Percentiles rank a stretch among this genome's conserved stretches.
These are phyloP conservation scores for Tubosaeta sp. DNA, from an alignment of 768 basidiomycete species.

Conservation along the genomic window DNA sequence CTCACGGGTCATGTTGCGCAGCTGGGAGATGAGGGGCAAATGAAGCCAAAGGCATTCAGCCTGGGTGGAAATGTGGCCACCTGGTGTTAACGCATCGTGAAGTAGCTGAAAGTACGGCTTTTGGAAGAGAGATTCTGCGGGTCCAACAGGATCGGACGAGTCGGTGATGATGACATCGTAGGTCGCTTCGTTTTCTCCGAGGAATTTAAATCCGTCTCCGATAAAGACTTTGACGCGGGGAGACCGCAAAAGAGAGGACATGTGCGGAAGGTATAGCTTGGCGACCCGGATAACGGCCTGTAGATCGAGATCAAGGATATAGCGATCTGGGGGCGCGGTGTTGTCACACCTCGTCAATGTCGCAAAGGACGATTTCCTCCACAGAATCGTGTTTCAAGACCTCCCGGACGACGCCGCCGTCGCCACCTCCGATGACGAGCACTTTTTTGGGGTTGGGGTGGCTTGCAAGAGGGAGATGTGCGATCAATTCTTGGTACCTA, in stretches of 20 bases:
- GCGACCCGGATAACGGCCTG: slow-evolving; percentile 94
- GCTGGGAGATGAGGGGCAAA: slow-evolving; percentile 75
- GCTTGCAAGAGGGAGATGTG: slow-evolving; percentile 91
- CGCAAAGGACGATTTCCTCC: slow-evolving; percentile 89
- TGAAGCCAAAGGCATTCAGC: slow-evolving; percentile 96
- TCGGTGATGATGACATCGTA: slow-evolving; percentile 99
- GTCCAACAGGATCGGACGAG: slow-evolving; percentile 96
- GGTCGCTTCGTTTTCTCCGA: slow-evolving; percentile 76
- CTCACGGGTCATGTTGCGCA: slow-evolving; percentile 61
- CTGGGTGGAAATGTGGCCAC: slow-evolving; percentile 93
- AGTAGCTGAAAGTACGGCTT: slow-evolving; percentile 96
- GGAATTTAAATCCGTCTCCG: slow-evolving; percentile 97
- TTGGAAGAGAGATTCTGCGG: slow-evolving; percentile 91
- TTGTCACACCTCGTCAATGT: slow-evolving; percentile 83
- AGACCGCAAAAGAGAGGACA: slow-evolving; percentile 78
- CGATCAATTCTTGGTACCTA: slow-evolving; percentile 99
- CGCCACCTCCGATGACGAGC: slow-evolving; percentile 96
- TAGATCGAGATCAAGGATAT: neutral
- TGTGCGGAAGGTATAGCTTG: slow-evolving; percentile 89
- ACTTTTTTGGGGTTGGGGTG: slow-evolving; percentile 97
- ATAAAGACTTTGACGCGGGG: slow-evolving; percentile 81
- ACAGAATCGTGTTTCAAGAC: slow-evolving; percentile 92
- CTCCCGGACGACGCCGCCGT: slow-evolving; percentile 97
- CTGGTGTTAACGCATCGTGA: slow-evolving; percentile 82
- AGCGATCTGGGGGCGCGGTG: neutral